Evolutionary conservation across 1,139 yeast species (phyloP).

Genomic region (Saccharomyces hybrid): DNA sequence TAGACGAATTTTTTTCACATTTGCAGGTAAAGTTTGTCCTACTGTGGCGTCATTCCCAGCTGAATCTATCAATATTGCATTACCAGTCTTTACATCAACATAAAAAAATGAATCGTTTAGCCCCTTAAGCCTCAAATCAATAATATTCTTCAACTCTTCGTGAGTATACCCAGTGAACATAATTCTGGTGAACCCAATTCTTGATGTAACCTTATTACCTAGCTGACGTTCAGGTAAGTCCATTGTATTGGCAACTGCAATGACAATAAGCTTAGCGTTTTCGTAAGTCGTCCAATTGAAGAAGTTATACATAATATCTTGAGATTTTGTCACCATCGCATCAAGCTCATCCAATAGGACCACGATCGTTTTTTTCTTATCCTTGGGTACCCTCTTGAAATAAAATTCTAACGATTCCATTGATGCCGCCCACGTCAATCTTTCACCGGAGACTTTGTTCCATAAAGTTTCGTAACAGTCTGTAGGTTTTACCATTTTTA

Average conservation of each 20-base stretch:
- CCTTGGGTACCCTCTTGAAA: conserved; percentile 36
- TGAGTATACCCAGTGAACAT: conserved; percentile 85
- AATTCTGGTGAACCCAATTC: conserved; percentile 80
- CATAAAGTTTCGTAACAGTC: conserved; percentile 80
- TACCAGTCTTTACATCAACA: conserved; percentile 30
- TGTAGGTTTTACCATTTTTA: conserved; percentile 74
- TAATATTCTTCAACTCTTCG: conserved; percentile 68
- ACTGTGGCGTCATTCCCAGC: conserved; percentile 10
- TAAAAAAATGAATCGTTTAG: conserved; percentile 36
- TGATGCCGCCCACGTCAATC: conserved; percentile 59
- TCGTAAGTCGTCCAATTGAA: conserved; percentile 94
- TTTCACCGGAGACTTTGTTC: conserved; percentile 61
- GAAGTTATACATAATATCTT: conserved; percentile 87
- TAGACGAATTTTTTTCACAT: conserved; percentile 33
- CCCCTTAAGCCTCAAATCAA: conserved; percentile 58
- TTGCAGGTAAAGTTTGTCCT: conserved; percentile 11
- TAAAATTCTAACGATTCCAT: conserved; percentile 46
- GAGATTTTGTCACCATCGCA: conserved; percentile 78
- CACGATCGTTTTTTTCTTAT: conserved; percentile 44
- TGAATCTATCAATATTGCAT: conserved; percentile 22
- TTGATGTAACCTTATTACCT: conserved; percentile 81
- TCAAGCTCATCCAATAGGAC: conserved; percentile 89
- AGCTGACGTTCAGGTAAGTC: conserved; percentile 86
- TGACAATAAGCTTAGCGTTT: conserved; percentile 71
- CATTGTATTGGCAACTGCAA: conserved; percentile 96